Conservation (phyloP, 305 asterid species). For the Plantago lanceolata region DNA sequence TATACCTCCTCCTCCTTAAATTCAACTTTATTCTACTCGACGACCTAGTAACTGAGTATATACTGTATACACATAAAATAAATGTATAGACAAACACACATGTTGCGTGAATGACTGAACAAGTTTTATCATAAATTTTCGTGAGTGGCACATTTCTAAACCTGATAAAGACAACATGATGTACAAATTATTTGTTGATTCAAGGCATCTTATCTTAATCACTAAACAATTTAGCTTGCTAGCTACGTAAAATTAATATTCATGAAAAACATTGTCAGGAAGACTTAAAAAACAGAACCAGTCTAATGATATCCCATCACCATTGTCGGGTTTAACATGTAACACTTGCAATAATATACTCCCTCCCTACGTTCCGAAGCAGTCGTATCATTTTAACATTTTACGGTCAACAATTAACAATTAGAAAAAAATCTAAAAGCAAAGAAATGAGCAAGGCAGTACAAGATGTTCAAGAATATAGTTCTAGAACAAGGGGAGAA, state of each 20-base stretch:
- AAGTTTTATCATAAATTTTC: constrained; percentile 10
- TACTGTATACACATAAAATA: too few relatives aligned
- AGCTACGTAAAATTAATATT: background rate
- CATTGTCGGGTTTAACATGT: constrained; percentile 11
- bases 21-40: too few relatives aligned
- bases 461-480: constrained; percentile 14
- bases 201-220: constrained; percentile 13
- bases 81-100: too few relatives aligned
- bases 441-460: too few relatives aligned
- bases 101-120: constrained; percentile 17
- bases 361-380: too few relatives aligned
- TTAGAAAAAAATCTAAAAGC: too few relatives aligned
- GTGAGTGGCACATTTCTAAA: background rate
- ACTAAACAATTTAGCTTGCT: constrained; percentile 4
- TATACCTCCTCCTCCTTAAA: too few relatives aligned
- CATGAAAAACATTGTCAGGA: constrained; percentile 25
- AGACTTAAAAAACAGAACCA: background rate
- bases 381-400: too few relatives aligned
- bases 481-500: background rate
- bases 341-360: constrained; percentile 4
- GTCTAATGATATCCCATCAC: constrained; percentile 10
- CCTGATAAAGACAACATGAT: background rate
- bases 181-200: background rate
- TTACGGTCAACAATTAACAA: too few relatives aligned
- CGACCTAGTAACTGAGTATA: too few relatives aligned